Conservation (phyloP, 257 asterid species). For the Nicotiana otophora region DNA sequence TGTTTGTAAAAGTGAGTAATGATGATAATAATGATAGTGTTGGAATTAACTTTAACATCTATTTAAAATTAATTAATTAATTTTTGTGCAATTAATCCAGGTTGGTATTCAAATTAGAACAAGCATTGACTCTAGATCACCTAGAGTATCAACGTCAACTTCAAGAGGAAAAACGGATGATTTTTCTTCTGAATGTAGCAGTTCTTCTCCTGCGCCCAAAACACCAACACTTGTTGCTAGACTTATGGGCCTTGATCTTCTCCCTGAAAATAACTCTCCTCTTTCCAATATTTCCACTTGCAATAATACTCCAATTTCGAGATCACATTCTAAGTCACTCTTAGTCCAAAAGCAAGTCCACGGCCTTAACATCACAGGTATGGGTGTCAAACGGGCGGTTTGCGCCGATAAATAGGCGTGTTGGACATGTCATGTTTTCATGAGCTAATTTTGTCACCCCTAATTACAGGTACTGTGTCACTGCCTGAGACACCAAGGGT, state of each 20-base stretch:
- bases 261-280: conserved; percentile 54
- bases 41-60: background rate
- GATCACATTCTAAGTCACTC: background rate
- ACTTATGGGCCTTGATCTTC: conserved; percentile 85
- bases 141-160: conserved; percentile 32
- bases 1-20: background rate
- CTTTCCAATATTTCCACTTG: conserved; percentile 22
- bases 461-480: conserved; percentile 38
- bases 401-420: no score
- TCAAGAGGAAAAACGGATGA: conserved; percentile 37
- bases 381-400: no score
- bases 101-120: conserved; percentile 65
- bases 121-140: conserved; percentile 26
- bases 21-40: conserved; percentile 15
- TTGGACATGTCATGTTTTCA: no score
- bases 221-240: conserved; percentile 91
- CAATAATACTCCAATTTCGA: conserved; percentile 13
- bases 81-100: conserved; percentile 22
- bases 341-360: no score
- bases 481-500: conserved; percentile 74
- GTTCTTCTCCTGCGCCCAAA: conserved; percentile 44
- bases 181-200: conserved; percentile 34
- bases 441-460: no score
- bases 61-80: background rate
- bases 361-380: no score